Conservation (phyloP, 2,329 filamentous ascomycete species). For the Pezicula neosporulosa region DNA sequence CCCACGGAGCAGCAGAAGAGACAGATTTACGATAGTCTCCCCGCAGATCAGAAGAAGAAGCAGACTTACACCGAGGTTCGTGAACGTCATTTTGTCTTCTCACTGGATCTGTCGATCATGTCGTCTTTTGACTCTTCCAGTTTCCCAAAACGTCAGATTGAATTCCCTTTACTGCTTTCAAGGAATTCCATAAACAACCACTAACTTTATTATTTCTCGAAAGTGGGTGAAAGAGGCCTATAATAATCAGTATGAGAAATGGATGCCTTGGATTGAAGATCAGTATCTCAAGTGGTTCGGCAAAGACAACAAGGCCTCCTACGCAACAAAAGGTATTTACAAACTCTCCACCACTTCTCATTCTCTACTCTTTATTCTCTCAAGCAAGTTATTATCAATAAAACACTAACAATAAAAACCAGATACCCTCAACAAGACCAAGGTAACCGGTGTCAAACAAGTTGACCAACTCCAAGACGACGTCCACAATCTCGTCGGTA, state of each 20-base stretch:
- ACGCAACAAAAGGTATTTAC: conserved; percentile 60
- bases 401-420: conserved; percentile 6
- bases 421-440: conserved; percentile 67
- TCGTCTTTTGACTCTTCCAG: too few species aligned
- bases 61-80: conserved; percentile 36
- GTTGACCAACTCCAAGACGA: conserved; percentile 67
- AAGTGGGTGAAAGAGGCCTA: conserved; percentile 58
- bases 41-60: conserved; percentile 14
- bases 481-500: conserved; percentile 57
- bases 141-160: too few species aligned
- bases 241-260: conserved; percentile 69
- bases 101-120: too few species aligned
- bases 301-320: conserved; percentile 74
- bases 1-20: conserved; percentile 15
- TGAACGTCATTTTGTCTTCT: too few species aligned
- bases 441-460: conserved; percentile 64
- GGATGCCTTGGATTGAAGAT: conserved; percentile 77
- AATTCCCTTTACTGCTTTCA: too few species aligned
- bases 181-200: too few species aligned
- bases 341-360: not conserved
- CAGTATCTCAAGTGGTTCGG: conserved; percentile 65
- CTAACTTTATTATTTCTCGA: too few species aligned
- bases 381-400: not conserved
- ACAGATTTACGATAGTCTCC: conserved; percentile 12
- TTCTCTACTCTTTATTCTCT: not conserved